Evolutionary conservation across 2,329 filamentous ascomycete species (phyloP).

Genomic region (Colletotrichum endophyticum): DNA sequence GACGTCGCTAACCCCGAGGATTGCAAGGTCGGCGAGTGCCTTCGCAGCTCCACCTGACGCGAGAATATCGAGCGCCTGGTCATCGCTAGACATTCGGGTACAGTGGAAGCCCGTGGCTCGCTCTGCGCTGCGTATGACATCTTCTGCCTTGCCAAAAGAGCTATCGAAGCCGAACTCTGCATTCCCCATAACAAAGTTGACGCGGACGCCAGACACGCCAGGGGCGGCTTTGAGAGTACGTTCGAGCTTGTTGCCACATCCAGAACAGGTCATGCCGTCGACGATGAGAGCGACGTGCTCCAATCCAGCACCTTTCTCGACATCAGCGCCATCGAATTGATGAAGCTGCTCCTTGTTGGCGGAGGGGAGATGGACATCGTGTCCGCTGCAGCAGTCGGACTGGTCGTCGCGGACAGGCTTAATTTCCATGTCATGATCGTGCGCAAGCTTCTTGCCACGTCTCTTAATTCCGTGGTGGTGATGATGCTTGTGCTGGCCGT

Average conservation of each 20-base stretch:
- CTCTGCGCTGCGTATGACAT: conserved; percentile 30
- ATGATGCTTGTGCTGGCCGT: conserved; percentile 22
- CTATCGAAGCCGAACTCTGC: conserved; percentile 36
- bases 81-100: conserved; percentile 26
- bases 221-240: conserved; percentile 28
- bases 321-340: conserved; percentile 13
- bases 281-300: conserved; percentile 33
- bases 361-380: not conserved
- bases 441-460: conserved; percentile 20
- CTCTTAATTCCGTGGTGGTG: conserved; percentile 24
- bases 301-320: conserved; percentile 28
- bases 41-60: conserved; percentile 23
- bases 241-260: conserved; percentile 38
- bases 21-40: conserved; percentile 20
- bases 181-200: conserved; percentile 43
- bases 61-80: conserved; percentile 34
- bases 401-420: not conserved
- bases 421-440: conserved; percentile 8
- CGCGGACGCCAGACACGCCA: conserved; percentile 34
- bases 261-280: conserved; percentile 41
- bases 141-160: conserved; percentile 25
- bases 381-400: conserved; percentile 9
- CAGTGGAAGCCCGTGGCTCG: conserved; percentile 34
- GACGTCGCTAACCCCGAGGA: conserved; percentile 30
- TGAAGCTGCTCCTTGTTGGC: not conserved